Evolutionary conservation across 116 monocot genomes (phyloP).

Genomic region (Iris pallida): DNA sequence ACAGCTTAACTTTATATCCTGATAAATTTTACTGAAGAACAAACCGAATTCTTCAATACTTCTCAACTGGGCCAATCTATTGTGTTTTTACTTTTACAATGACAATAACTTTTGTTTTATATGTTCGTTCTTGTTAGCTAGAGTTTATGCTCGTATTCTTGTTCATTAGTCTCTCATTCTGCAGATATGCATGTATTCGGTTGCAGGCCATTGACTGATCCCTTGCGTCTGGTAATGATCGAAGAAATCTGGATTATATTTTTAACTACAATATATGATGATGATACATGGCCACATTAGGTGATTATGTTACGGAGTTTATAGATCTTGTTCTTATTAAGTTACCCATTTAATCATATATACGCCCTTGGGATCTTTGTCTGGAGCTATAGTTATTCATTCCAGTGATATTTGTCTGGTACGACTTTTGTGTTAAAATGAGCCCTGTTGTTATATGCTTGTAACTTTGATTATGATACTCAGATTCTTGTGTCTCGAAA

Average conservation of each 20-base stretch:
- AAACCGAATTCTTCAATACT: no score
- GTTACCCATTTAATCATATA: no score
- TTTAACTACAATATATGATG: not conserved
- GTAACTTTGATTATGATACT: no score
- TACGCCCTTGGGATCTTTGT: no score
- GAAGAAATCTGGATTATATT: not conserved
- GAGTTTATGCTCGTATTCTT: not conserved
- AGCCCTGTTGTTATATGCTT: no score
- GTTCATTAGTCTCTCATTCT: constrained; percentile 12
- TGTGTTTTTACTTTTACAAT: not conserved
- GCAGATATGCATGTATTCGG: constrained; percentile 91
- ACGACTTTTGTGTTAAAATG: no score
- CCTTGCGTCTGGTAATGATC: constrained; percentile 56
- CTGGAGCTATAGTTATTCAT: no score
- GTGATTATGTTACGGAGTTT: no score
- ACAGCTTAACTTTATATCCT: not conserved
- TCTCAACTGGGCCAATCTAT: no score
- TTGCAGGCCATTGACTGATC: constrained; percentile 72
- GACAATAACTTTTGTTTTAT: not conserved
- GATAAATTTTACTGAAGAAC: not conserved
- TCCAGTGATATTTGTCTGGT: no score
- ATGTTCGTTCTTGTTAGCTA: not conserved
- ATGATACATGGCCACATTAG: not conserved
- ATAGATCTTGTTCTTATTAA: no score
- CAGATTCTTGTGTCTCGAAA: no score